Base-by-base conservation (phyloP, 1,284 basidiomycete species). In the Irpex sp. region DNA sequence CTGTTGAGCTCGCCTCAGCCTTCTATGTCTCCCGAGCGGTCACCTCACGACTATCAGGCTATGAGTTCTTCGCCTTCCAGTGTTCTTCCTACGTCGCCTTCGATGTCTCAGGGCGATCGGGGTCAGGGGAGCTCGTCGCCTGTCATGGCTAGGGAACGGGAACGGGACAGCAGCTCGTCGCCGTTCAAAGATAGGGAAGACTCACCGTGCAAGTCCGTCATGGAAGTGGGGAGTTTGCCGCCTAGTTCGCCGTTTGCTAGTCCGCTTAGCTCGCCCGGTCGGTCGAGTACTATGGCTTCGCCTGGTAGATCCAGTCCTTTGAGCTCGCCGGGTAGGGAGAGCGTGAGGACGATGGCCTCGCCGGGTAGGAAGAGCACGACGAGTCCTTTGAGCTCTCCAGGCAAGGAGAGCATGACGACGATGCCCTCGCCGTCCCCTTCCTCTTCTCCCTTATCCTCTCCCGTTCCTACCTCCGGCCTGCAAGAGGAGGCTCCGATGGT, bases 1-100 rank as follows among this genome's bases (percentile, higher is more conserved):
- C 51, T 64, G 31, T 35, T 62, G 15, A 62, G 61, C 26, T 57
- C 50, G 7, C 61, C 61, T n/a, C 56, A 50, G 11, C 61, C 57
- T 33, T 58, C 31, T 17, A 57, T 19, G 51, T n/a, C n/a, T n/a
- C n/a, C n/a, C n/a, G n/a, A n/a, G n/a, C n/a, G n/a, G n/a, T n/a
- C n/a, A n/a, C n/a, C n/a, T n/a, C n/a, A n/a, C n/a, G n/a, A n/a
- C n/a, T n/a, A n/a, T n/a, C n/a, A n/a, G n/a, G n/a, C n/a, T n/a
- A n/a, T n/a, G n/a, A n/a, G n/a, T n/a, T n/a, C n/a, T n/a, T n/a
- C n/a, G n/a, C n/a, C n/a, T n/a, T 31, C 50, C 26, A 7, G 61
- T 17, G 50, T 49, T 46, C 31, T 56, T 26, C 19, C 46, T 15
- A 36, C 56, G 56, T 54, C 56, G 8, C 4, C n/a, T 15, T 4